Base-by-base conservation (phyloP, 148 eudicot species). In the Chenopodium album region DNA sequence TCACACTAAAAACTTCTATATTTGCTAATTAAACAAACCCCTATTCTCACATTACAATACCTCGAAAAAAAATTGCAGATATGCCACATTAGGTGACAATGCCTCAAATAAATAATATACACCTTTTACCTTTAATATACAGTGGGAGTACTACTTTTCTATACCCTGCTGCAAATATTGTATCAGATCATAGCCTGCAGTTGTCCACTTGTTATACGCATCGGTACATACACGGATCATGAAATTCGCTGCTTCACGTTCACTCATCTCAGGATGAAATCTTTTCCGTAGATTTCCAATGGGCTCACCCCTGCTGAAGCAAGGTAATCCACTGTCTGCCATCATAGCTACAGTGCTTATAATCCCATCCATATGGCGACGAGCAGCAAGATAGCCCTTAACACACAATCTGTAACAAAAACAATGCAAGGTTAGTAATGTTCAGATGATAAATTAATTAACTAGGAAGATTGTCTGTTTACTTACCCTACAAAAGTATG, bases 81-180 rank as follows among this genome's bases (percentile, higher is more conserved):
- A 77, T 73, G 32, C 81, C 76, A 80, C 59, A 72, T 80, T 4
- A 52, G 69, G 63, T 65, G 66, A 72, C 70, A 59, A 56, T 73
- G 78, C 76, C 65, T 81, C 54, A 77, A 77, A 63, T 29, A 37
- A 71, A 76, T 70, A 64, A 77, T 81, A 75, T 78, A 81, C 82
- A 81, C 20, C 23, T 50, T 56, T 73, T 16, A 46, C 23, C 34
- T 47, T 50, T 1, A 5, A 13, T 16, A 72, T 9, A 73, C 7
- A 16, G 23, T 47, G 37, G 26, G 88, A 83, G 85, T 71, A 62
- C 85, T 86, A 96, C 85, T 96, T 96, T 82, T 96, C 99, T 23
- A 96, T 94, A 77, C 99, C 98, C 83, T 96, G 98, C 82, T 96
- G 99, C 87, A 96, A 77, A 88, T 96, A 96, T 77, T 96, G 99